phyloP scores from a whole-genome alignment of 257 asterid genomes.

The Rubia yunnanensis region DNA sequence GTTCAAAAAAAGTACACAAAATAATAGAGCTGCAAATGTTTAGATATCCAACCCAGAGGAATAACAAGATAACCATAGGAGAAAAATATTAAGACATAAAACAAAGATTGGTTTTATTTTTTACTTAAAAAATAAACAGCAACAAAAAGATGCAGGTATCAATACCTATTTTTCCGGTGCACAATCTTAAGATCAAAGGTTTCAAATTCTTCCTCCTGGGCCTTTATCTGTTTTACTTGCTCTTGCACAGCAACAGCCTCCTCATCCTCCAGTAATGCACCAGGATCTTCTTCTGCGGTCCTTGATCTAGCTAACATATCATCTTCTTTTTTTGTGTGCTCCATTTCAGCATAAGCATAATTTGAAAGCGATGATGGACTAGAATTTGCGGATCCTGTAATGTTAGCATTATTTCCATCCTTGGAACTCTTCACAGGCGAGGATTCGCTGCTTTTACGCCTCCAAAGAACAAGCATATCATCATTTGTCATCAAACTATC shows the following conservation, averaged over 20 bases:
- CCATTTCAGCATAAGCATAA: constrained; percentile 56
- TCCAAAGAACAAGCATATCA: constrained; percentile 63
- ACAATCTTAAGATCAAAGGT: constrained; percentile 87
- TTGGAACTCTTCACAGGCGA: constrained; percentile 61
- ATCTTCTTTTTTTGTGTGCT: constrained; percentile 44
- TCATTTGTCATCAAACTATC: constrained; percentile 42
- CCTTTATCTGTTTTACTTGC: constrained; percentile 94
- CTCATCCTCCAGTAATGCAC: constrained; percentile 67
- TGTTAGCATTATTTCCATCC: constrained; percentile 43
- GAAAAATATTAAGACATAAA: not conserved
- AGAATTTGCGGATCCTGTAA: constrained; percentile 64
- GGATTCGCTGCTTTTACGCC: constrained; percentile 59
- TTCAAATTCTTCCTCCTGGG: constrained; percentile 97
- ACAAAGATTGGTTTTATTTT: not conserved
- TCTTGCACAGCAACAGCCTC: constrained; percentile 97
- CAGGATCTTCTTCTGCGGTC: constrained; percentile 57
- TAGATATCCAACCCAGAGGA: not conserved
- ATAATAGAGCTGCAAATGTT: not conserved
- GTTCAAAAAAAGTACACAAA: not conserved
- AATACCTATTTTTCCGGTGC: constrained; percentile 93
- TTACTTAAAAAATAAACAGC: not conserved
- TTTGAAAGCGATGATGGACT: constrained; percentile 77
- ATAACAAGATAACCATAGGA: not conserved
- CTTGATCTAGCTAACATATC: constrained; percentile 26
- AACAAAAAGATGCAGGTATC: constrained; percentile 5